Base-by-base conservation (phyloP, 75 land plant genomes). In the Larix kaempferi region DNA sequence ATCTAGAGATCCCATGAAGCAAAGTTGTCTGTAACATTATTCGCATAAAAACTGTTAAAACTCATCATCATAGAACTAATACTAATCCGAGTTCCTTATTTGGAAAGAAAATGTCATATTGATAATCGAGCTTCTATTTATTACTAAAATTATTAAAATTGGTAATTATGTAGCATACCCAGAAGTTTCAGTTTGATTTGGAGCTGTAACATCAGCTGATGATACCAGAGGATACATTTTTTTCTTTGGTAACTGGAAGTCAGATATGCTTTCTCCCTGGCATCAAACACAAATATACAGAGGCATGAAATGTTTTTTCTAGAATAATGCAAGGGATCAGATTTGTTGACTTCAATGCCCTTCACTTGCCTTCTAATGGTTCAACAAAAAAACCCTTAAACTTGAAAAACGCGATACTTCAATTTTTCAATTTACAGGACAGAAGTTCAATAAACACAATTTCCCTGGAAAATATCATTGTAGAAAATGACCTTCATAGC, bases 1-100 rank as follows among this genome's bases (percentile, higher is more conserved):
- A 55, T 90, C 89, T 59, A 92, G 80, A 11, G 85, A 37, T 62
- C 86, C 86, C 22, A 17, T 25, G 22, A 76, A 19, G 61, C 91
- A 89, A 26, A 78, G 56, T 27, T 21, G 5, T 10, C 86, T 91
- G 82, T 86, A 79, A 77, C 15, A 57, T 52, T 57, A 65, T 55
- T 76, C 71, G 6, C 12, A 75, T 22, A 27, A 64, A 66, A 15
- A 16, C 25, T 63, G 2, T 23, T 27, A 35, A 72, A 52, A 73
- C 35, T 29, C 41, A 15, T 72, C 23, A 56, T 7, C 27, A 73
- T 21, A 57, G 16, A 64, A 22, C 59, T 63, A 21, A 22, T n/a
- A 11, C 2, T 4, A n/a, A 17, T 7, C 11, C 54, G 17, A 25
- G 13, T 62, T 25, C 8, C 11, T 49, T 49, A 1, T 49, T 49